Evolutionary conservation across 2,329 filamentous ascomycete species (phyloP).

Genomic region (Leptographium wingfieldii): DNA sequence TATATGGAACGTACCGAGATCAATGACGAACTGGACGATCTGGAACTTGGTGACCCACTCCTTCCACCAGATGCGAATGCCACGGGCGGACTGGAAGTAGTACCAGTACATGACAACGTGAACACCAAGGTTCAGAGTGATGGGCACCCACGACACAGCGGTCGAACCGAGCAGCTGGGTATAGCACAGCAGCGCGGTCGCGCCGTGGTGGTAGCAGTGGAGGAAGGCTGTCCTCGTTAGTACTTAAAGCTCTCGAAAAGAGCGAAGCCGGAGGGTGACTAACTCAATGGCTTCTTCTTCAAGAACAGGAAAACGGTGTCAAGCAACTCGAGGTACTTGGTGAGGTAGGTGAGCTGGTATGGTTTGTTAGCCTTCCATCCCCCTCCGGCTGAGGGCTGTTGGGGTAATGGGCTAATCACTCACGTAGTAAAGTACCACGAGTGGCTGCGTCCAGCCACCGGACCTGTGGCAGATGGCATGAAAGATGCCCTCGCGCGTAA

Average conservation of each 20-base stretch:
- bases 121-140: slow-evolving; percentile 81
- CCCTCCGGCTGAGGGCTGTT: too few species aligned
- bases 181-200: slow-evolving; percentile 94
- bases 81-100: slow-evolving; percentile 98
- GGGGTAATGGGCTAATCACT: slow-evolving; percentile 23
- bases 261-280: slow-evolving; percentile 14
- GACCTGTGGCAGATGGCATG: slow-evolving; percentile 69
- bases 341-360: slow-evolving; percentile 85
- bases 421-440: slow-evolving; percentile 96
- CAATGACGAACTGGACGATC: slow-evolving; percentile 94
- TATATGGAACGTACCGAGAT: slow-evolving; percentile 56
- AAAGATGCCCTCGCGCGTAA: slow-evolving; percentile 74
- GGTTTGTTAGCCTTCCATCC: slow-evolving; percentile 17
- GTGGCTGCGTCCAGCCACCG: slow-evolving; percentile 86
- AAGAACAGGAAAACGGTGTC: slow-evolving; percentile 95
- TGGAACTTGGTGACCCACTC: slow-evolving; percentile 97
- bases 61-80: slow-evolving; percentile 98
- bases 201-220: slow-evolving; percentile 97
- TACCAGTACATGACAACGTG: slow-evolving; percentile 99
- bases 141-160: slow-evolving; percentile 88
- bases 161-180: slow-evolving; percentile 90
- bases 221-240: slow-evolving; percentile 57
- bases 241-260: not conserved
- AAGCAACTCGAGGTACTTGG: slow-evolving; percentile 91
- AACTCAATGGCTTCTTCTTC: slow-evolving; percentile 97